Evolutionary conservation across 192 early-diverging fungal species (phyloP), one percentile per base, ranked within the genome.

Genomic region (Glomus cerebriforme): DNA sequence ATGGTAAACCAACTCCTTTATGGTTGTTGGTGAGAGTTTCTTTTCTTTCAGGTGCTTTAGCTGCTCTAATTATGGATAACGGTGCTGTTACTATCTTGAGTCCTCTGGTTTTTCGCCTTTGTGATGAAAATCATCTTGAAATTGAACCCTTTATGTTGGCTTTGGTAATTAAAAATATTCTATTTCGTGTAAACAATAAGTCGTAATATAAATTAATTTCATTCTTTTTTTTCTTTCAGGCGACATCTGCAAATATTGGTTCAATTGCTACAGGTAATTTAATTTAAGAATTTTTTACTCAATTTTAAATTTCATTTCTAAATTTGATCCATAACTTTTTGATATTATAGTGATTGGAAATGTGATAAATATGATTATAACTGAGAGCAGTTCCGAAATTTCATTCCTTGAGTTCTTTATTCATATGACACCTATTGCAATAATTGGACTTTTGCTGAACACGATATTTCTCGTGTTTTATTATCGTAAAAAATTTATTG

Each of bases 201-300:
- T 9, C 39, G 49, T 54, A 5, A 15, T 54, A 19, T 19, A 54
- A n/a, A n/a, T 54, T 19, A 54, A 47, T 19, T 17, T 54, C 31
- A 66, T 29, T 10, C 19, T 31, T 9, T 5, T 66, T 15, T 65
- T 65, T 1, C 15, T 54, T 19, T 54, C 19, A 66, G 64, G 34
- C 26, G n/a, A 66, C 64, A 32, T 66, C 64, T 17, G 64, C 64
- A 15, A 66, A 66, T 27, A 66, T 66, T n/a, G 64, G 64, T 19
- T 66, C 64, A 17, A 19, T 34, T 66, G 64, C 64, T 26, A 66
- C 64, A 32, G 64, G 64, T 66, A 34, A 19, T 29, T 29, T 24
- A 27, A 13, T 63, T 66, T 12, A 32, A 15, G 8, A 31, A 13
- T 47, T 47, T 47, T 1, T 47, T 47, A 12, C 10, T 47, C 34